Percentiles rank a stretch among this genome's conserved stretches.
phyloP scores from a whole-genome alignment of 2,329 filamentous ascomycete genomes.

The Aspergillus novoparasiticus region DNA sequence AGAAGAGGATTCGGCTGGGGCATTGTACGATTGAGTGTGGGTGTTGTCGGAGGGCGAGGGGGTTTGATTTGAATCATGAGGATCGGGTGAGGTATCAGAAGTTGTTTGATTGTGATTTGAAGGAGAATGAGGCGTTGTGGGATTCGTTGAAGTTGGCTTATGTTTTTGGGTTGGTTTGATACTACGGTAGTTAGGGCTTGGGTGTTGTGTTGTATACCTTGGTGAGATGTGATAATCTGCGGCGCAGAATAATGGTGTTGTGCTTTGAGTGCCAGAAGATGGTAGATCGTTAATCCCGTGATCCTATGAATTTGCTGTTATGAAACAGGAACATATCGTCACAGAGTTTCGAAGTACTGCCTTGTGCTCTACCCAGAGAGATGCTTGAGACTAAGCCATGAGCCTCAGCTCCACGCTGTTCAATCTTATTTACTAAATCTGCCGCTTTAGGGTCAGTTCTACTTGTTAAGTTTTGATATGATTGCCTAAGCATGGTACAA shows the following conservation, averaged over 20 bases:
- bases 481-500: background rate
- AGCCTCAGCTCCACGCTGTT: background rate
- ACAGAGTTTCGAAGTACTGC: background rate
- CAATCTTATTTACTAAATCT: background rate
- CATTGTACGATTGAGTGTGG: slow-evolving; percentile 12
- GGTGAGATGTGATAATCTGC: no score
- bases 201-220: no score
- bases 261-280: no score
- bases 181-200: background rate
- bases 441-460: background rate
- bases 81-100: slow-evolving; percentile 7
- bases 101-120: slow-evolving; percentile 8
- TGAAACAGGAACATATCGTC: background rate
- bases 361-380: background rate
- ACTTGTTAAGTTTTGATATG: background rate
- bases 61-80: slow-evolving; percentile 10
- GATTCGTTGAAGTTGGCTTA: slow-evolving; percentile 6
- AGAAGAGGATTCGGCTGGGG: background rate
- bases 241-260: no score
- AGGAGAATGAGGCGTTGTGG: slow-evolving; percentile 6
- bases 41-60: slow-evolving; percentile 9
- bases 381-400: no score
- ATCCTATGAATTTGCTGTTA: background rate
- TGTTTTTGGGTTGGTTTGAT: slow-evolving; percentile 6
- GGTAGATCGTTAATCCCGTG: background rate